These are phyloP conservation scores for Grifola frondosa DNA, from an alignment of 1,284 basidiomycete species.

Conservation along the genomic window DNA sequence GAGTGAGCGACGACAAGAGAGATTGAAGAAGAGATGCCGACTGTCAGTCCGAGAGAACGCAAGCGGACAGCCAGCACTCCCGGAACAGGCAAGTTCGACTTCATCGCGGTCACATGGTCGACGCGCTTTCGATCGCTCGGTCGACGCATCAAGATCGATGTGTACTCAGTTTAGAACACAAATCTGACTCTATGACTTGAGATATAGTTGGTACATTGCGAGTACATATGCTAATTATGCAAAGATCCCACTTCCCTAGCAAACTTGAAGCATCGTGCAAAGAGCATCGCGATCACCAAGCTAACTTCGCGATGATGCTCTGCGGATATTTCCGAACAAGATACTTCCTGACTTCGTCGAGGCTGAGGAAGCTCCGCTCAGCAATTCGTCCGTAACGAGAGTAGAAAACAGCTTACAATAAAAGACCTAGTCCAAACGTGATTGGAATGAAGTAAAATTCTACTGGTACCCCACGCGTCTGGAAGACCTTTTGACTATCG, in stretches of 20 bases:
- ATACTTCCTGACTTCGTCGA: slow-evolving; percentile 42
- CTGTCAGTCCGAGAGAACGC: slow-evolving; percentile 6
- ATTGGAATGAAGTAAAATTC: slow-evolving; percentile 51
- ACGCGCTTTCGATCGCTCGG: too few species aligned
- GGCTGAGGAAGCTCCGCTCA: slow-evolving; percentile 20
- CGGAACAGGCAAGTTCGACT: slow-evolving; percentile 16
- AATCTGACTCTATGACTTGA: too few species aligned
- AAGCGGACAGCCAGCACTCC: slow-evolving; percentile 2
- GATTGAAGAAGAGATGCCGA: neutral
- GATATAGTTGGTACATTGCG: too few species aligned
- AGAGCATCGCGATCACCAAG: slow-evolving; percentile 35
- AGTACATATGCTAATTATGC: too few species aligned
- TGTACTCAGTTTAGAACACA: too few species aligned
- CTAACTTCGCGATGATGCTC: slow-evolving; percentile 35
- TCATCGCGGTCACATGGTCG: slow-evolving; percentile 23
- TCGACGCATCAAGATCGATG: too few species aligned
- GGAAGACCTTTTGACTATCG: slow-evolving; percentile 48
- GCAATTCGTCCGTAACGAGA: slow-evolving; percentile 11
- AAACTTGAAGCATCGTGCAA: too few species aligned
- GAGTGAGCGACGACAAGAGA: neutral
- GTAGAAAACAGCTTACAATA: slow-evolving; percentile 25
- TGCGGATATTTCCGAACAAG: slow-evolving; percentile 35
- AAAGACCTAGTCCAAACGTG: slow-evolving; percentile 36
- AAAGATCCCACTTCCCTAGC: too few species aligned
- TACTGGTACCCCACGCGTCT: slow-evolving; percentile 50